These are phyloP conservation scores for Thielaviopsis musarum DNA, from an alignment of 2,329 filamentous ascomycete genomes.

Conservation along the genomic window DNA sequence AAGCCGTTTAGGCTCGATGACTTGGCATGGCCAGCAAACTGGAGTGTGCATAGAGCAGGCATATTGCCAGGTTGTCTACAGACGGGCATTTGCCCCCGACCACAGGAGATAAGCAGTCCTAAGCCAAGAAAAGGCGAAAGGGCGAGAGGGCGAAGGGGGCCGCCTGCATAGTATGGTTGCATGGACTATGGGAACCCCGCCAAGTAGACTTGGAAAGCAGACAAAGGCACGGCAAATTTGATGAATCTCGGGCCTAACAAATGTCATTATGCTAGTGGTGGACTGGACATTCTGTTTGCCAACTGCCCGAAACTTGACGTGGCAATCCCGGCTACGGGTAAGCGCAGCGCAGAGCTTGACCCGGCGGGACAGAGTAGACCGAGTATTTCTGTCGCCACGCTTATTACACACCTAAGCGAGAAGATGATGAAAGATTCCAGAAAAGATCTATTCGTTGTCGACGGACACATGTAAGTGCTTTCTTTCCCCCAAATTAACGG, in stretches of 20 bases:
- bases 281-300: constrained; percentile 84
- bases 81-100: not conserved
- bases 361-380: constrained; percentile 35
- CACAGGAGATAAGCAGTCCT: not conserved
- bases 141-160: not conserved
- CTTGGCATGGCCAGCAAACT: not conserved
- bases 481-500: not conserved
- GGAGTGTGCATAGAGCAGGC: not conserved
- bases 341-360: constrained; percentile 19
- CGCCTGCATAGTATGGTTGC: not conserved
- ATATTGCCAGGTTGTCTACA: not conserved
- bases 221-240: not conserved
- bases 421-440: constrained; percentile 72
- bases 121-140: not conserved
- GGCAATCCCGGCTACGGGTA: constrained; percentile 39
- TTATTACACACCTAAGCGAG: constrained; percentile 65
- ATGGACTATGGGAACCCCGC: not conserved
- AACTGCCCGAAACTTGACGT: constrained; percentile 61
- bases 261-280: constrained; percentile 41
- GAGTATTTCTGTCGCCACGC: constrained; percentile 45
- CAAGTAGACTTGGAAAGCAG: not conserved
- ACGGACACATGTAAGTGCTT: constrained; percentile 63
- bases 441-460: constrained; percentile 78
- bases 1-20: not conserved
- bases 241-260: not conserved